These are phyloP conservation scores for Epichloe brachyelytri DNA, from an alignment of 2,329 filamentous ascomycete species.

Conservation along the genomic window DNA sequence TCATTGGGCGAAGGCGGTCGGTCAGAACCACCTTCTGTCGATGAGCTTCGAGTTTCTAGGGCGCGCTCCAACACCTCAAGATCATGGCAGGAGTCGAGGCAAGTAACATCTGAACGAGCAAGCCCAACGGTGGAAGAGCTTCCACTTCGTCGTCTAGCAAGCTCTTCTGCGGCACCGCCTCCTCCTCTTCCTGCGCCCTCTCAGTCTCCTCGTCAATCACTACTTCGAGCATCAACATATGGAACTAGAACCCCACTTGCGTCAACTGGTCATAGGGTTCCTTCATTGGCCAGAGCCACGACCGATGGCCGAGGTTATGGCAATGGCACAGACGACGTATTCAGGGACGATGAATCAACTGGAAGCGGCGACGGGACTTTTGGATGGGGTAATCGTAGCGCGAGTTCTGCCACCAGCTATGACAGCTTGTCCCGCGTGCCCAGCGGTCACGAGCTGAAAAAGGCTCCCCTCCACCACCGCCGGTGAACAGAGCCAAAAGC, in stretches of 20 bases:
- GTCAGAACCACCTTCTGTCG: constrained; percentile 4
- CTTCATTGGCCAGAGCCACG: constrained; percentile 32
- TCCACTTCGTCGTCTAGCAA: constrained; percentile 28
- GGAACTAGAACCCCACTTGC: constrained; percentile 5
- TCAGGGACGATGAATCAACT: constrained; percentile 37
- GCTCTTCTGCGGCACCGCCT: constrained; percentile 17
- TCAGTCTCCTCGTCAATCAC: constrained; percentile 7
- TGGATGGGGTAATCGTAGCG: constrained; percentile 35
- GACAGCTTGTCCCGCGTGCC: constrained; percentile 28
- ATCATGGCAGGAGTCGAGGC: constrained; percentile 24
- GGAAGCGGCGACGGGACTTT: constrained; percentile 38
- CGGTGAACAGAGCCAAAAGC: constrained; percentile 32
- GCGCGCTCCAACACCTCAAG: constrained; percentile 36
- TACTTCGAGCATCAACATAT: constrained; percentile 2
- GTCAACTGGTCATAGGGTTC: constrained; percentile 14
- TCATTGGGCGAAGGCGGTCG: constrained; percentile 25
- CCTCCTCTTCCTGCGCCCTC: constrained; percentile 22
- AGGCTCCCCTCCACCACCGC: constrained; percentile 42
- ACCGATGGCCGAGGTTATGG: constrained; percentile 20
- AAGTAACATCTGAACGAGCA: not conserved
- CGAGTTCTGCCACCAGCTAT: constrained; percentile 44
- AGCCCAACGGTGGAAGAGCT: constrained; percentile 24
- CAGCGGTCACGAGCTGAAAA: constrained; percentile 28
- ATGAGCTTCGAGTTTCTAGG: constrained; percentile 17
- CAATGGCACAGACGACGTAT: constrained; percentile 29